Conservation (phyloP, 2,329 filamentous ascomycete species). For the Dothideomycetes sp. region DNA sequence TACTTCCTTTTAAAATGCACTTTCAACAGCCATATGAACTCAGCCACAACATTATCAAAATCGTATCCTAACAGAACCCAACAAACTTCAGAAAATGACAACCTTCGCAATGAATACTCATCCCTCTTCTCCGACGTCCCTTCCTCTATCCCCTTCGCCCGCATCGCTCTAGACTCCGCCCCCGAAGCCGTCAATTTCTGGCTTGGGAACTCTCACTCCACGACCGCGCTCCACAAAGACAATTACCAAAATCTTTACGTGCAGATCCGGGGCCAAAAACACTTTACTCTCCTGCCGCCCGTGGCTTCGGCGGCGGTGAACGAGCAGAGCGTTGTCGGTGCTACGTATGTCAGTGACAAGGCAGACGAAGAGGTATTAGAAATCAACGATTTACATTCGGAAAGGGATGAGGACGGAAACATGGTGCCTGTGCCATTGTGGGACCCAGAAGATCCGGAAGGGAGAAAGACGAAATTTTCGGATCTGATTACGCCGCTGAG, state of each 20-base stretch:
- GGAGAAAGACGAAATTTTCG: conserved; percentile 50
- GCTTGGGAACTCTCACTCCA: conserved; percentile 64
- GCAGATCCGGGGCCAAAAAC: conserved; percentile 62
- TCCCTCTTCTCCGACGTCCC: conserved; percentile 55
- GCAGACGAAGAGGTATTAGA: conserved; percentile 12
- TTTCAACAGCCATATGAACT: too few species aligned
- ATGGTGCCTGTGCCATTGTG: conserved; percentile 61
- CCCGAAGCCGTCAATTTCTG: conserved; percentile 77
- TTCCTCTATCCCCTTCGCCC: conserved; percentile 56
- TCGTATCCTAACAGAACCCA: neutral
- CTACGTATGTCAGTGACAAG: conserved; percentile 45
- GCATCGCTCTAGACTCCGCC: conserved; percentile 54
- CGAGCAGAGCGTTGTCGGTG: conserved; percentile 49
- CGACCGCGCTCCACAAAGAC: conserved; percentile 69
- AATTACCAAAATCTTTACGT: conserved; percentile 82
- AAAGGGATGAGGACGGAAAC: conserved; percentile 29
- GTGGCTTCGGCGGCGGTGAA: conserved; percentile 60
- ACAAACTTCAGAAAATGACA: conserved; percentile 64
- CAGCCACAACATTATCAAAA: neutral
- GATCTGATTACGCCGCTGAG: conserved; percentile 49
- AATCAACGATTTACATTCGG: conserved; percentile 22
- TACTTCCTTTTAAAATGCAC: too few species aligned
- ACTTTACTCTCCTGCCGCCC: conserved; percentile 67
- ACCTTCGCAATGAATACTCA: conserved; percentile 63
- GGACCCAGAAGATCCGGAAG: conserved; percentile 56